Evolutionary conservation across 345 rosid genomes (phyloP).

Genomic region (Arabis alpina): DNA sequence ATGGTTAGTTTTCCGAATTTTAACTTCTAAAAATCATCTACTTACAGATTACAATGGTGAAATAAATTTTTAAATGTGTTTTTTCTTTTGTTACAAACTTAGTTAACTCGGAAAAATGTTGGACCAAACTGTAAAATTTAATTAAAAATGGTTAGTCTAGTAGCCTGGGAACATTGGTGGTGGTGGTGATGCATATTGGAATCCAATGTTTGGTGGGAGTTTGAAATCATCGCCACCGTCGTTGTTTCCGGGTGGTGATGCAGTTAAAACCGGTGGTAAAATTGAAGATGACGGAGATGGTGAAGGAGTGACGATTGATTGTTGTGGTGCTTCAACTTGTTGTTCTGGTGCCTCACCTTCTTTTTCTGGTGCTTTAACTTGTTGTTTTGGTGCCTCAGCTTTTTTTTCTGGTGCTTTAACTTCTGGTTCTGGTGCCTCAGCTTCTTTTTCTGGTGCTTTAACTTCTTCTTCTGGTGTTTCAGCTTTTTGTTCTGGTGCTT

Average conservation of each 20-base stretch:
- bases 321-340: constrained; percentile 38
- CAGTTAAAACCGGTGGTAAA: constrained; percentile 29
- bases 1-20: constrained; percentile 10
- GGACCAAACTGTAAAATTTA: constrained; percentile 18
- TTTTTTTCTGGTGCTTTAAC: constrained; percentile 19
- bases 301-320: constrained; percentile 29
- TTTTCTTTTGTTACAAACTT: constrained; percentile 20
- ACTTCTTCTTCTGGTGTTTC: constrained; percentile 26
- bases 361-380: constrained; percentile 37
- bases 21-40: constrained; percentile 29
- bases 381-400: not conserved
- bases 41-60: constrained; percentile 34
- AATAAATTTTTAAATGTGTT: constrained; percentile 21
- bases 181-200: constrained; percentile 78
- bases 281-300: constrained; percentile 33
- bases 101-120: not conserved
- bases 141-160: constrained; percentile 42
- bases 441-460: constrained; percentile 36
- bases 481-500: constrained; percentile 32
- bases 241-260: constrained; percentile 39
- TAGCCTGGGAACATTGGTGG: constrained; percentile 87
- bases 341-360: constrained; percentile 11
- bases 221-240: constrained; percentile 34
- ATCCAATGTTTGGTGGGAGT: constrained; percentile 77
- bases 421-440: constrained; percentile 32